Percentiles rank a stretch among this genome's conserved stretches.
Evolutionary conservation across 768 basidiomycete genomes (phyloP).

Genomic region (Termitomyces sp.): DNA sequence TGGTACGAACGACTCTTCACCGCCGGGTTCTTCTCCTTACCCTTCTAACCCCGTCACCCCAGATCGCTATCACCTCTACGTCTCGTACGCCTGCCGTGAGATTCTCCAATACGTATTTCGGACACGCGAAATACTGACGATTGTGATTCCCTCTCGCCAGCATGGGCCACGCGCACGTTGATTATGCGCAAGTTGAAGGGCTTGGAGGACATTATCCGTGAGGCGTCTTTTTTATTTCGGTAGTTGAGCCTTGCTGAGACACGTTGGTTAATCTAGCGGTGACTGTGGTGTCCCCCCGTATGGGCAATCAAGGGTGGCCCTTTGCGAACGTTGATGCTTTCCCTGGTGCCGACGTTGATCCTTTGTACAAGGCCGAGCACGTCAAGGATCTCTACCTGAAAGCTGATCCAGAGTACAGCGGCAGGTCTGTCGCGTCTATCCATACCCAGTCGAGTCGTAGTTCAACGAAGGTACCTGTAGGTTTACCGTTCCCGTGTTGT

Average conservation of each 20-base stretch:
- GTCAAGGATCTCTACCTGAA: slow-evolving; percentile 83
- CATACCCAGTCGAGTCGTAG: neutral
- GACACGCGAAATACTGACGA: neutral
- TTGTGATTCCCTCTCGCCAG: slow-evolving; percentile 26
- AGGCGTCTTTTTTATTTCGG: slow-evolving; percentile 20
- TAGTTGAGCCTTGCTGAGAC: slow-evolving; percentile 3
- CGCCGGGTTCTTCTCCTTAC: neutral
- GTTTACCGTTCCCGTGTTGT: slow-evolving; percentile 87
- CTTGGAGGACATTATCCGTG: slow-evolving; percentile 77
- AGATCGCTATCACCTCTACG: slow-evolving; percentile 92
- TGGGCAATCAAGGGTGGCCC: slow-evolving; percentile 85
- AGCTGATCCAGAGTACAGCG: slow-evolving; percentile 64
- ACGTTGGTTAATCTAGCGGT: slow-evolving; percentile 42
- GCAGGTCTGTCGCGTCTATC: slow-evolving; percentile 40
- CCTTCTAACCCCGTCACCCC: neutral
- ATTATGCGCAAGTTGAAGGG: slow-evolving; percentile 92
- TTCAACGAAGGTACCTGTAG: slow-evolving; percentile 22
- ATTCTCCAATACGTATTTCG: neutral
- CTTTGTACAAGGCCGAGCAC: slow-evolving; percentile 60
- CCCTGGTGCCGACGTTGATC: slow-evolving; percentile 73
- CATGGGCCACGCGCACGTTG: slow-evolving; percentile 91
- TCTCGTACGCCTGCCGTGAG: slow-evolving; percentile 82
- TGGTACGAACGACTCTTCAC: slow-evolving; percentile 39
- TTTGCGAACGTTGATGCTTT: slow-evolving; percentile 67
- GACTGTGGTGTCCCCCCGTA: slow-evolving; percentile 77